Percentiles rank a stretch among this genome's conserved stretches.
Evolutionary conservation across 2,329 filamentous ascomycete species (phyloP).

Genomic region (Aureobasidium sp.): DNA sequence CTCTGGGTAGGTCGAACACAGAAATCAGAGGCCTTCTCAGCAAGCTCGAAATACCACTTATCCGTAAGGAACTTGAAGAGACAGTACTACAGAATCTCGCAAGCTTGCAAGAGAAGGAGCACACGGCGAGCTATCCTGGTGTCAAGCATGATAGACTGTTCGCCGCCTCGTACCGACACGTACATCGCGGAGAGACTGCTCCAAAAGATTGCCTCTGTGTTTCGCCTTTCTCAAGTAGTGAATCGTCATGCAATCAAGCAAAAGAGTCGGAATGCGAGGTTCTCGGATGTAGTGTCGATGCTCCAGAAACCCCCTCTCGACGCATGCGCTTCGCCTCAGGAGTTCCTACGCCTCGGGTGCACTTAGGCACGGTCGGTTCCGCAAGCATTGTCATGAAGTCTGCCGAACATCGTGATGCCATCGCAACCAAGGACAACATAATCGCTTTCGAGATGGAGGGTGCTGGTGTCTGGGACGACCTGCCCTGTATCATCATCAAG

Average conservation of each 20-base stretch:
- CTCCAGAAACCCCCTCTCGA: not conserved
- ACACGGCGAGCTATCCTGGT: conserved; percentile 19
- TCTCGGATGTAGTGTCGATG: not conserved
- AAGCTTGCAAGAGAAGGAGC: not conserved
- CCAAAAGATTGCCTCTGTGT: not conserved
- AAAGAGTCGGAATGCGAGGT: not conserved
- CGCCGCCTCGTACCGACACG: conserved; percentile 21
- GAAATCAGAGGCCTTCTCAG: conserved; percentile 22
- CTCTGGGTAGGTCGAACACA: conserved; percentile 19
- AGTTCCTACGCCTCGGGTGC: not conserved
- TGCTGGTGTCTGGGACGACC: conserved; percentile 17
- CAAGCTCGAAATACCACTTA: conserved; percentile 17
- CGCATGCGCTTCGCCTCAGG: not conserved
- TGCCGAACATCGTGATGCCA: conserved; percentile 4
- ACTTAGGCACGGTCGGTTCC: conserved; percentile 13
- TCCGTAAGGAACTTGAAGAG: not conserved
- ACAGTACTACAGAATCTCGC: not conserved
- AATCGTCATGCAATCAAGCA: not conserved
- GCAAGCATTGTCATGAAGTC: conserved; percentile 12
- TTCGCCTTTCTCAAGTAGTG: not conserved
- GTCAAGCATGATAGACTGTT: conserved; percentile 21
- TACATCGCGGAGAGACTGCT: conserved; percentile 19
- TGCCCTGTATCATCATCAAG: conserved; percentile 17
- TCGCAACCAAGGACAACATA: not conserved
- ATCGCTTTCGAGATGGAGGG: conserved; percentile 21